Evolutionary conservation across 441 rosid species (phyloP), one percentile per base, ranked within the genome.

Genomic region (Mallotus japonicus): DNA sequence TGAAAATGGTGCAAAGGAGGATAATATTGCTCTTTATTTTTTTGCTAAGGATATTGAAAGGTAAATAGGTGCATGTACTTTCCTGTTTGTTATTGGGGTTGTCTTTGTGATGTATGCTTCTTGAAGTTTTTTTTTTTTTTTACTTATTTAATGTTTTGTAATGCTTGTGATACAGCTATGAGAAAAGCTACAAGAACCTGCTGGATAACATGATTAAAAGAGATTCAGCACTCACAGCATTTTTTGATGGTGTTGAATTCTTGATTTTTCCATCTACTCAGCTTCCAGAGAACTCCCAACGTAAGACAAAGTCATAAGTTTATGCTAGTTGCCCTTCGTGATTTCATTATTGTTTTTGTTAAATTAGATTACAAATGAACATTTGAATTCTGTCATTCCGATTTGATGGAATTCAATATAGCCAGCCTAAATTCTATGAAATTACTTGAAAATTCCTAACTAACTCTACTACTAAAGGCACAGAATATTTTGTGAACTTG

Each of bases 11-110:
- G 87, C 88, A 51, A 86, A 83, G 75, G 99, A 93, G 79, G 90
- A 88, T 76, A 91, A 96, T 79, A 89, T 96, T 83, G 99, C 99
- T 78, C 88, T 96, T 9, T 96, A 89, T 90, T 92, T 96, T 79
- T 96, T 93, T 85, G 99, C 99, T 40, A 87, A 88, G 87, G 95
- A 93, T 83, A 73, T 80, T 63, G 96, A 90, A 77, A 90, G 98
- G 99, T 92, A 76, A 73, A 62, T 74, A 51, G 24, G 28, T 32
- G 50, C 20, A 7, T 37, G 6, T 15, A 55, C n/a, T 73, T 57
- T 37, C 62, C 67, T 47, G 62, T 63, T 71, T 59, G 37, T 59
- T 20, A 61, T 42, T 66, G 46, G n/a, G 32, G 40, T 56, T 10
- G 17, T 65, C 37, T 71, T 53, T 56, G 60, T 67, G 54, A 34